Evolutionary conservation across 345 rosid species (phyloP).

Genomic region (Clausena lansium): DNA sequence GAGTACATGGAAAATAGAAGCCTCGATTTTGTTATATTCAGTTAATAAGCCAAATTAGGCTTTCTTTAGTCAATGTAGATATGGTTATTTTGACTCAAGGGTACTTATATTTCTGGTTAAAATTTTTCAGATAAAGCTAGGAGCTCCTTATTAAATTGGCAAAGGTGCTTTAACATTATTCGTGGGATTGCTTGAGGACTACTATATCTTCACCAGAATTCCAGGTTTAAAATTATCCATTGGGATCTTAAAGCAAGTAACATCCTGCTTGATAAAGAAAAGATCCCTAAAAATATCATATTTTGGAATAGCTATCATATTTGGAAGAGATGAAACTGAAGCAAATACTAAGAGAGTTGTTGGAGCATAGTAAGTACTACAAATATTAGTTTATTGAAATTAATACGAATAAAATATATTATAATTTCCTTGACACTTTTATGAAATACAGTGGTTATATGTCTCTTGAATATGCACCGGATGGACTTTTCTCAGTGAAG

Average conservation of each 20-base stretch:
- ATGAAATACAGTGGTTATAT: not conserved
- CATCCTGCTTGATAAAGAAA: constrained; percentile 55
- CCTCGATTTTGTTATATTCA: not conserved
- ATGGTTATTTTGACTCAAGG: not conserved
- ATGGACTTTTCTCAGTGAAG: not conserved
- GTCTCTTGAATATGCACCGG: not conserved
- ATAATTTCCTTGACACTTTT: not conserved
- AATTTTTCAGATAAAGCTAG: not conserved
- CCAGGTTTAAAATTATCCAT: constrained; percentile 75
- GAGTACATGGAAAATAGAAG: constrained; percentile 57
- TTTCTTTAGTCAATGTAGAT: not conserved
- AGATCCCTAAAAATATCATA: constrained; percentile 78
- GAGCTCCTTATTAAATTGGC: constrained; percentile 47
- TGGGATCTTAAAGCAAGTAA: constrained; percentile 86
- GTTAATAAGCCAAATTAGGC: constrained; percentile 32
- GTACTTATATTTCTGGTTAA: constrained; percentile 11
- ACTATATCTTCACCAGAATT: constrained; percentile 77
- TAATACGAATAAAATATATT: not conserved
- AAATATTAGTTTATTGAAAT: not conserved
- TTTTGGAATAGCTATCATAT: constrained; percentile 87
- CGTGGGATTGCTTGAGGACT: constrained; percentile 79
- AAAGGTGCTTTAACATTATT: constrained; percentile 54
- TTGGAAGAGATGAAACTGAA: constrained; percentile 66
- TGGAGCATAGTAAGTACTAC: constrained; percentile 56
- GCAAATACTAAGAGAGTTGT: constrained; percentile 59